Conservation (phyloP, 768 basidiomycete genomes). For the Psilocybe cyanescens region DNA sequence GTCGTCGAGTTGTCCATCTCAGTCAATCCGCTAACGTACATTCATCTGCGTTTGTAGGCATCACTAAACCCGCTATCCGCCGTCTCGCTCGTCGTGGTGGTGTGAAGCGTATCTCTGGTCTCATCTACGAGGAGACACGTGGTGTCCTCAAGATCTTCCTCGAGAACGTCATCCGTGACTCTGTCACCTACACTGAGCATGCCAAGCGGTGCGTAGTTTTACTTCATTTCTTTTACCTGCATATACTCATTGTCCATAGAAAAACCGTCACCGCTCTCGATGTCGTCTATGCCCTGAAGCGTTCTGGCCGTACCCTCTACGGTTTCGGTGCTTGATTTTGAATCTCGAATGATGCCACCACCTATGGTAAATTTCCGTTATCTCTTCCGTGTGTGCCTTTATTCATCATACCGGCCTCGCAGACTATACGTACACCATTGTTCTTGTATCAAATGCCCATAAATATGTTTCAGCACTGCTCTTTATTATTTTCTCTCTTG, state of each 20-base stretch:
- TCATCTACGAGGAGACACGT: conserved; percentile 84
- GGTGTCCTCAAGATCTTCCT: conserved; percentile 78
- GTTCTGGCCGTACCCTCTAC: conserved; percentile 78
- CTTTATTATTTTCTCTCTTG: background rate
- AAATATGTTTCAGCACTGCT: background rate
- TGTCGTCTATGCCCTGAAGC: conserved; percentile 77
- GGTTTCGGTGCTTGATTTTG: conserved; percentile 74
- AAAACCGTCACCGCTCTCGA: conserved; percentile 90
- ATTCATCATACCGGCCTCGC: background rate
- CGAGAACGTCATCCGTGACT: conserved; percentile 82
- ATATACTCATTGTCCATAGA: conserved; percentile 34
- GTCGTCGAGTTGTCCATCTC: background rate
- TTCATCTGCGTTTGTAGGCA: conserved; percentile 25
- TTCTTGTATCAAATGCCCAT: background rate
- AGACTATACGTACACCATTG: background rate
- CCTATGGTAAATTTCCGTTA: background rate
- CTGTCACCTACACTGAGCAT: conserved; percentile 94
- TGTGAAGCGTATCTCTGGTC: conserved; percentile 78
- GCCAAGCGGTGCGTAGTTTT: conserved; percentile 65
- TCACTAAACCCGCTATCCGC: conserved; percentile 70
- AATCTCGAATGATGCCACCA: background rate
- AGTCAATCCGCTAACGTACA: background rate
- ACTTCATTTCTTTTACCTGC: background rate
- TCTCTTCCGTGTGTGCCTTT: background rate
- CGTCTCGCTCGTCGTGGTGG: conserved; percentile 86